Percentiles rank a stretch among this genome's conserved stretches.
These are phyloP conservation scores for Xerophyta viscosa DNA, from an alignment of 106 monocot species.

Conservation along the genomic window DNA sequence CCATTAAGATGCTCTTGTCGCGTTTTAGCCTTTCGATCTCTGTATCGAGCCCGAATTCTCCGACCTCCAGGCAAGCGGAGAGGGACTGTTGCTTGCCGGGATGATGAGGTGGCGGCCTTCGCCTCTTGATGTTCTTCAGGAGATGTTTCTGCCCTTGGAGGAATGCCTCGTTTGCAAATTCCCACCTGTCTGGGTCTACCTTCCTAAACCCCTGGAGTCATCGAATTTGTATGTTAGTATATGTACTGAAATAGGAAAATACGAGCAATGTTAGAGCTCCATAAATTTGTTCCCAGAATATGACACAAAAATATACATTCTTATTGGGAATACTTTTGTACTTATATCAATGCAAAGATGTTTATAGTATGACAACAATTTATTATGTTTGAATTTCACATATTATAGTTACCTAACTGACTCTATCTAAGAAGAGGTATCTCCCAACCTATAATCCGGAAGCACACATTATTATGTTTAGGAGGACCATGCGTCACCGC, in stretches of 20 bases:
- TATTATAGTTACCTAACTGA: no score
- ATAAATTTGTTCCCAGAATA: no score
- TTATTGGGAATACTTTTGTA: no score
- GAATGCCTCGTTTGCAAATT: conserved; percentile 74
- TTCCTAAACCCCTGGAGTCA: conserved; percentile 78
- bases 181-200: conserved; percentile 79
- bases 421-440: no score
- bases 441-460: no score
- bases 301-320: no score
- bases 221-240: not conserved
- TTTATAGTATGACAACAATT: no score
- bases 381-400: no score
- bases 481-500: no score
- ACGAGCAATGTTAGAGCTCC: no score
- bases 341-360: no score
- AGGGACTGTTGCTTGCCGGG: conserved; percentile 20
- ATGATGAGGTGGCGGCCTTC: conserved; percentile 27
- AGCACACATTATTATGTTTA: no score
- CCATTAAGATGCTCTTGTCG: conserved; percentile 5
- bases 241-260: not conserved
- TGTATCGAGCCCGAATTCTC: not conserved
- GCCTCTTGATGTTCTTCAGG: conserved; percentile 58
- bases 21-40: not conserved
- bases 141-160: conserved; percentile 61
- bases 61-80: conserved; percentile 1